These are phyloP conservation scores for Dioscorea cayenensis DNA, from an alignment of 116 monocot genomes.

Conservation along the genomic window DNA sequence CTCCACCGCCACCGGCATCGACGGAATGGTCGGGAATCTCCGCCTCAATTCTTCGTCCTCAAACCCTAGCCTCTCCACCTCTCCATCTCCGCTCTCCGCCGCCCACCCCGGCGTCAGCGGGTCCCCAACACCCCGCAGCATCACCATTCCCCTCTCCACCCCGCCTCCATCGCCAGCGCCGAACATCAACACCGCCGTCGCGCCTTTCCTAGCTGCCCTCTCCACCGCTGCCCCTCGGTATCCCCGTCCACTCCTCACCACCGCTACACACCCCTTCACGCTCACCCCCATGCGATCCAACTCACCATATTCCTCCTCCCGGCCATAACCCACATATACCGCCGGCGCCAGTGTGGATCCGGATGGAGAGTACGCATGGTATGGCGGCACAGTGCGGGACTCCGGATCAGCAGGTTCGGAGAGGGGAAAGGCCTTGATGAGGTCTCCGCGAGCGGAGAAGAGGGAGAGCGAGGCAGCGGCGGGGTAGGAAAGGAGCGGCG, in stretches of 20 bases:
- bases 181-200: slow-evolving; percentile 57
- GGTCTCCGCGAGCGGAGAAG: slow-evolving; percentile 22
- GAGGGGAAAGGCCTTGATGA: slow-evolving; percentile 26
- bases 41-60: slow-evolving; percentile 35
- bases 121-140: slow-evolving; percentile 57
- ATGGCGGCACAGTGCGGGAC: slow-evolving; percentile 27
- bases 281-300: slow-evolving; percentile 39
- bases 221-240: slow-evolving; percentile 53
- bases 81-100: slow-evolving; percentile 14
- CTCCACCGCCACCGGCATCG: slow-evolving; percentile 56
- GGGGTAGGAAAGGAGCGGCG: slow-evolving; percentile 70
- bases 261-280: slow-evolving; percentile 44
- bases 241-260: slow-evolving; percentile 46
- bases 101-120: slow-evolving; percentile 86
- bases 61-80: slow-evolving; percentile 32
- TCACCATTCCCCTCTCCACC: slow-evolving; percentile 73
- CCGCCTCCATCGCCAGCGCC: slow-evolving; percentile 33
- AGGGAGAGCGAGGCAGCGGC: slow-evolving; percentile 51
- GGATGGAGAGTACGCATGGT: slow-evolving; percentile 84
- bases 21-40: slow-evolving; percentile 64
- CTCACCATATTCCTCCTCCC: slow-evolving; percentile 45
- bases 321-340: slow-evolving; percentile 59
- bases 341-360: slow-evolving; percentile 39
- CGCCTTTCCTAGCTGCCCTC: slow-evolving; percentile 53
- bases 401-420: slow-evolving; percentile 39